Conservation (phyloP, 2,329 filamentous ascomycete genomes). For the Calonectria montana region DNA sequence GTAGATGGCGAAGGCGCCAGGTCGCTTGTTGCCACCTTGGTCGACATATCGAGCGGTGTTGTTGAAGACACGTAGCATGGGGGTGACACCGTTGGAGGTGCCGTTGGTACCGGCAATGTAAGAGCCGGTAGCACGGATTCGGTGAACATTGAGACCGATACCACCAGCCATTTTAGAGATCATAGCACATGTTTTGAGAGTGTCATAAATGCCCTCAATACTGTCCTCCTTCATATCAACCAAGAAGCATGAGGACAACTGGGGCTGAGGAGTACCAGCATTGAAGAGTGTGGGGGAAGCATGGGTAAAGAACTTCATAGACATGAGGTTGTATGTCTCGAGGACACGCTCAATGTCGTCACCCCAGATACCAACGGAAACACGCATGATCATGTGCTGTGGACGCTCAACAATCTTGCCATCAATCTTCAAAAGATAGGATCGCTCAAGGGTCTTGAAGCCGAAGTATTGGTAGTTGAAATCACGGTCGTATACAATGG, state of each 20-base stretch:
- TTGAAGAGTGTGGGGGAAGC: constrained; percentile 99
- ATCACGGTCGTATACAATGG: constrained; percentile 98
- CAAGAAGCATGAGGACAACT: constrained; percentile 98
- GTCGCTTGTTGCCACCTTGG: constrained; percentile 98
- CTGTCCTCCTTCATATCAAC: constrained; percentile 99
- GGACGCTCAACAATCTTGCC: constrained; percentile 97
- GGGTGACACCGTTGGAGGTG: constrained; percentile 95
- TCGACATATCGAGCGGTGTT: constrained; percentile 99
- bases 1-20: constrained; percentile 98
- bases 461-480: constrained; percentile 99
- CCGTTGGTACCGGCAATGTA: constrained; percentile 99
- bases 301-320: constrained; percentile 97
- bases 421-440: constrained; percentile 94
- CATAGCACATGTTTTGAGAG: constrained; percentile 98
- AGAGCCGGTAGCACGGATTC: constrained; percentile 95
- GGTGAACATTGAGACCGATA: constrained; percentile 95
- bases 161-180: constrained; percentile 99
- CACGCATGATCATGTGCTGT: constrained; percentile 99
- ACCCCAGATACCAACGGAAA: constrained; percentile 95
- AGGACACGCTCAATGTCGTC: constrained; percentile 94
- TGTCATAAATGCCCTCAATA: constrained; percentile 99
- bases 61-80: constrained; percentile 99
- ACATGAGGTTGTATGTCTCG: constrained; percentile 99
- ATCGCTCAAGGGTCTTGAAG: constrained; percentile 98
- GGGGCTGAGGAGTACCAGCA: constrained; percentile 92